Evolutionary conservation across 805 yeast genomes (phyloP).

Genomic region (Spathaspora gorwiae): DNA sequence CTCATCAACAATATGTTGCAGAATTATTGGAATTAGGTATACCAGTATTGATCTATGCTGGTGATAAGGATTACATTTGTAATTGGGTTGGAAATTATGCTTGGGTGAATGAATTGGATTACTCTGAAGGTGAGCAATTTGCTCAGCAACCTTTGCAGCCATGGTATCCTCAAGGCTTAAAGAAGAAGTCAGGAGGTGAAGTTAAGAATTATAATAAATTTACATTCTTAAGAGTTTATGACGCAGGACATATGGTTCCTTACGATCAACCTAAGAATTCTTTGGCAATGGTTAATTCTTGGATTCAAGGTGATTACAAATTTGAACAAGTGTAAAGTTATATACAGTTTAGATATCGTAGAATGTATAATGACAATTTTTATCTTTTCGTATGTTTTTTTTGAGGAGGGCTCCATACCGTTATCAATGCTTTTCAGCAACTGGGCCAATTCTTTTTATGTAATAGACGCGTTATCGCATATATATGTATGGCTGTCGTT

Average conservation of each 20-base stretch:
- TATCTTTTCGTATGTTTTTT: not conserved
- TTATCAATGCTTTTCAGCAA: not conserved
- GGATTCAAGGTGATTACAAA: constrained; percentile 67
- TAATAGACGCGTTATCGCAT: too few relatives aligned
- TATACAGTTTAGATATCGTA: not conserved
- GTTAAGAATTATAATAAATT: constrained; percentile 68
- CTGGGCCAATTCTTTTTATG: not conserved
- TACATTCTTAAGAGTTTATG: constrained; percentile 79
- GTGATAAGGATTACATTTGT: constrained; percentile 44
- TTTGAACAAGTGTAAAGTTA: constrained; percentile 10
- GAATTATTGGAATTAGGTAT: constrained; percentile 34
- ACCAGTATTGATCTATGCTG: constrained; percentile 42
- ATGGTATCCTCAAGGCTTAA: constrained; percentile 26
- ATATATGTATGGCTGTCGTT: too few relatives aligned
- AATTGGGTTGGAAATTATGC: constrained; percentile 44
- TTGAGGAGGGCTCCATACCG: not conserved
- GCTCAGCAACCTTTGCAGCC: constrained; percentile 23
- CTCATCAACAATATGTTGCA: constrained; percentile 62
- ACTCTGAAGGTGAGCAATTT: constrained; percentile 17
- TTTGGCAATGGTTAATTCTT: constrained; percentile 76
- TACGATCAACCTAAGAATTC: constrained; percentile 78
- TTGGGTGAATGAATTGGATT: constrained; percentile 35
- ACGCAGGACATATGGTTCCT: constrained; percentile 97
- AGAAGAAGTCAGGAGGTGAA: constrained; percentile 59
- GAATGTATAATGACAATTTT: not conserved